Evolutionary conservation across 2,329 filamentous ascomycete species (phyloP).

Genomic region (Fusarium sp.): DNA sequence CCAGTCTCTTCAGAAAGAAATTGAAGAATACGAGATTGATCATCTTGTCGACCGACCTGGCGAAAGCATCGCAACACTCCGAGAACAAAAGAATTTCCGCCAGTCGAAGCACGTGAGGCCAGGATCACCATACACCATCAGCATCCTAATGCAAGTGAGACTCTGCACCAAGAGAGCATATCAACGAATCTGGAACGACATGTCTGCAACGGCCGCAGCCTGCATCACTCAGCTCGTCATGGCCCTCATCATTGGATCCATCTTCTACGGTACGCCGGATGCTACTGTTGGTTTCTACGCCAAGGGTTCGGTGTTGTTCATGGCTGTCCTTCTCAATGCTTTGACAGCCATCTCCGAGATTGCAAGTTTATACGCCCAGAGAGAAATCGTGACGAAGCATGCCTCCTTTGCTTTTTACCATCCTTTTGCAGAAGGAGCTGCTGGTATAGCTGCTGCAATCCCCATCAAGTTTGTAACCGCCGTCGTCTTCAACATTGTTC

Average conservation of each 20-base stretch:
- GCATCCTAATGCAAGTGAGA: conserved; percentile 63
- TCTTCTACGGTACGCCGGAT: conserved; percentile 66
- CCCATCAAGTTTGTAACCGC: conserved; percentile 67
- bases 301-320: conserved; percentile 69
- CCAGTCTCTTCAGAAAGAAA: conserved; percentile 56
- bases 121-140: conserved; percentile 69
- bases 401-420: conserved; percentile 63
- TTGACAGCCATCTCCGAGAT: conserved; percentile 69
- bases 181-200: conserved; percentile 65
- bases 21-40: conserved; percentile 61
- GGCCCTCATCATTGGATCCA: conserved; percentile 70
- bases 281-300: conserved; percentile 64
- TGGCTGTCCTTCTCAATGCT: conserved; percentile 70
- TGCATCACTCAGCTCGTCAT: conserved; percentile 64
- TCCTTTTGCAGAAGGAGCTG: conserved; percentile 64
- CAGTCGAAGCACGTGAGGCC: conserved; percentile 66
- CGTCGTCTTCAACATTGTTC: conserved; percentile 63
- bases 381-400: conserved; percentile 63
- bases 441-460: conserved; percentile 65
- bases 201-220: conserved; percentile 58
- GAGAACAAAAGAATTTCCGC: conserved; percentile 60
- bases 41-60: conserved; percentile 56
- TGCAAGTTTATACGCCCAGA: conserved; percentile 56
- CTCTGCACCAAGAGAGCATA: conserved; percentile 64
- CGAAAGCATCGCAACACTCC: conserved; percentile 54